Percentiles rank a stretch among this genome's conserved stretches.
phyloP scores from a whole-genome alignment of 2,329 filamentous ascomycete genomes.

The Fusarium sp. region DNA sequence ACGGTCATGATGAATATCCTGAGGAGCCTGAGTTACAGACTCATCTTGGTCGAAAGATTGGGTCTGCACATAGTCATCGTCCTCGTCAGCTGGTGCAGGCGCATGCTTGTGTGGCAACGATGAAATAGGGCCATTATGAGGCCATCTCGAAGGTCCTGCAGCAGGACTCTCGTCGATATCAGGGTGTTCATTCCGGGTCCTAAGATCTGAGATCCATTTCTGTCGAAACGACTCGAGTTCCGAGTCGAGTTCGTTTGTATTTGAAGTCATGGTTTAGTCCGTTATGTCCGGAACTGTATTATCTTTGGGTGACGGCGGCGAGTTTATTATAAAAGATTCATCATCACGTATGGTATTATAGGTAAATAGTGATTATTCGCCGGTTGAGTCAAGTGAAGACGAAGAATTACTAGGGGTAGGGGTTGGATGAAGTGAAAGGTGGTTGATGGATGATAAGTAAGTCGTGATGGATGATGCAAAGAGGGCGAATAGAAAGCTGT shows the following conservation, averaged over 20 bases:
- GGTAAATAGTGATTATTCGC: not conserved
- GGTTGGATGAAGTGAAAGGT: not conserved
- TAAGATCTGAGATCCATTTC: constrained; percentile 87
- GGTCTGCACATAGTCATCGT: constrained; percentile 50
- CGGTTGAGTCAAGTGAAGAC: constrained; percentile 35
- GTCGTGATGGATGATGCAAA: constrained; percentile 40
- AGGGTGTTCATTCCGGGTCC: constrained; percentile 50
- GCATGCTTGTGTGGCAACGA: constrained; percentile 26
- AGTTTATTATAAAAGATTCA: constrained; percentile 32
- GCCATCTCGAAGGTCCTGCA: constrained; percentile 24
- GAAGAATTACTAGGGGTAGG: not conserved
- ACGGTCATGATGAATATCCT: constrained; percentile 19
- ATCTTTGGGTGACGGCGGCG: not conserved
- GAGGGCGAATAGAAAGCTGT: constrained; percentile 31
- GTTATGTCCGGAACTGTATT: constrained; percentile 18
- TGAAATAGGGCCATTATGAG: constrained; percentile 38
- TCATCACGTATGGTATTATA: constrained; percentile 31
- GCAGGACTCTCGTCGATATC: constrained; percentile 15
- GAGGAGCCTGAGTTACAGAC: not conserved
- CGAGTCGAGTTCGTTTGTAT: constrained; percentile 61
- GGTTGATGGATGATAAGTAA: constrained; percentile 14
- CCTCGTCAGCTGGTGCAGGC: constrained; percentile 44
- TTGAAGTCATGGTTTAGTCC: constrained; percentile 35
- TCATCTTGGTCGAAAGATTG: constrained; percentile 49
- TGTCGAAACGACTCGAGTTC: constrained; percentile 89